Conservation (phyloP, 345 rosid species). For the Citrus sp. region DNA sequence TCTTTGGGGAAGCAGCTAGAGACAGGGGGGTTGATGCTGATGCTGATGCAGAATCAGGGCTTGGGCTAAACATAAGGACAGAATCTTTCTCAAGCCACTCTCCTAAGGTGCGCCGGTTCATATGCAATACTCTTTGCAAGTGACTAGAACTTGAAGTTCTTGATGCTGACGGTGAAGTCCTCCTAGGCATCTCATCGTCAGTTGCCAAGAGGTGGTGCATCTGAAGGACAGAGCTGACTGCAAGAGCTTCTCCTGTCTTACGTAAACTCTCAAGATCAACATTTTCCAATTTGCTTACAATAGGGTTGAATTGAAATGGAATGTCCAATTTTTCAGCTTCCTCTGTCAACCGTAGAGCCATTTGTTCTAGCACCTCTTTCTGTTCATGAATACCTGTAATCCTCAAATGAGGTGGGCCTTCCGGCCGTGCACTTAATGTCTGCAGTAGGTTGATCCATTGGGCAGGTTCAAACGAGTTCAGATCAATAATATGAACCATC, state of each 20-base stretch:
- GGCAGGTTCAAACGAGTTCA: constrained; percentile 60
- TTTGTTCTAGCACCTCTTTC: constrained; percentile 59
- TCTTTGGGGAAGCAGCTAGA: constrained; percentile 36
- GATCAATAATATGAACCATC: constrained; percentile 73
- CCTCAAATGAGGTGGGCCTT: constrained; percentile 73
- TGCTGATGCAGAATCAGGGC: constrained; percentile 44
- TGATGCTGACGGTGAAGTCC: constrained; percentile 38
- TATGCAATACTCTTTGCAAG: constrained; percentile 29
- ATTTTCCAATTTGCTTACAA: constrained; percentile 54
- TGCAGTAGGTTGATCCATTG: constrained; percentile 72
- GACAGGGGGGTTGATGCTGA: constrained; percentile 43
- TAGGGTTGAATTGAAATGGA: constrained; percentile 67
- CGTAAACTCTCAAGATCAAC: constrained; percentile 51
- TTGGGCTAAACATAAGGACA: constrained; percentile 25
- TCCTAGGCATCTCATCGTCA: constrained; percentile 43
- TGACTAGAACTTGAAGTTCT: constrained; percentile 26
- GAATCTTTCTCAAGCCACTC: constrained; percentile 71
- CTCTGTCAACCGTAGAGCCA: constrained; percentile 53
- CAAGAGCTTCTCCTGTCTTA: constrained; percentile 76
- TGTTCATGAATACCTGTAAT: constrained; percentile 67
- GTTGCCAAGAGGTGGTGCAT: constrained; percentile 54
- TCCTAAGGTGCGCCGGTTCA: constrained; percentile 51
- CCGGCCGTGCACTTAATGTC: constrained; percentile 52
- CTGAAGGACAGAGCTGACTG: constrained; percentile 67
- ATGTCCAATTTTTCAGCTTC: constrained; percentile 72